Base-by-base conservation (phyloP, 768 basidiomycete species). In the Paxillus ammoniavirescens region DNA sequence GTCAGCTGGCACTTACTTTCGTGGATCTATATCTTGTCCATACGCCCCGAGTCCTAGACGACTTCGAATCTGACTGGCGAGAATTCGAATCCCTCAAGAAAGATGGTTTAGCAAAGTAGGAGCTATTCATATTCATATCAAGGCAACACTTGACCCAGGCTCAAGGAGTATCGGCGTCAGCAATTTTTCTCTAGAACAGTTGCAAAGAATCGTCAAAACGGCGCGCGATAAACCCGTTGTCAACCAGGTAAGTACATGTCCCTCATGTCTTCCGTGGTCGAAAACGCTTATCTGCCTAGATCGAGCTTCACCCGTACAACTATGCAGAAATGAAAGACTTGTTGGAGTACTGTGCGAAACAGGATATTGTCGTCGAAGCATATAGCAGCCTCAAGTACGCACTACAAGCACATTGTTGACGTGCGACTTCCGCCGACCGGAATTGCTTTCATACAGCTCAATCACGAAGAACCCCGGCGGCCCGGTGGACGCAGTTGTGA, bases 21-120 rank as follows among this genome's bases (percentile, higher is more conserved):
- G 72, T 91, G 4, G 86, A 91, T 62, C 67, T 91, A 9, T 91
- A 90, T 69, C 80, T 91, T 41, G 80, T 90, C 40, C 88, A 91
- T 59, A 40, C 37, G 3, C 84, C 86, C 1, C 18, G 5, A 0
- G 1, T 56, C 8, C 57, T 76, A 8, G 53, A 65, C 14, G 56
- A 77, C 40, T 57, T 77, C 55, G 71, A 76, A 49, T 58, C 56
- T 3, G 61, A 65, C 5, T 90, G 87, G 87, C 68, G 66, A 48
- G 74, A 79, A 43, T 79, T 87, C 54, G 86, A 86, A 60, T 70
- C 73, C 31, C 68, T 84, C 26, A 76, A 78, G 60, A 70, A 78
- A 35, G 72, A 71, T 9, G 73, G 75, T 0, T 59, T 75, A 2
- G 60, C 74, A 2, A 77, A 42, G 54, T 43, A 43, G 3, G 23